Conservation (phyloP, 164 flowering plant species). For the Amborella trichopoda region DNA sequence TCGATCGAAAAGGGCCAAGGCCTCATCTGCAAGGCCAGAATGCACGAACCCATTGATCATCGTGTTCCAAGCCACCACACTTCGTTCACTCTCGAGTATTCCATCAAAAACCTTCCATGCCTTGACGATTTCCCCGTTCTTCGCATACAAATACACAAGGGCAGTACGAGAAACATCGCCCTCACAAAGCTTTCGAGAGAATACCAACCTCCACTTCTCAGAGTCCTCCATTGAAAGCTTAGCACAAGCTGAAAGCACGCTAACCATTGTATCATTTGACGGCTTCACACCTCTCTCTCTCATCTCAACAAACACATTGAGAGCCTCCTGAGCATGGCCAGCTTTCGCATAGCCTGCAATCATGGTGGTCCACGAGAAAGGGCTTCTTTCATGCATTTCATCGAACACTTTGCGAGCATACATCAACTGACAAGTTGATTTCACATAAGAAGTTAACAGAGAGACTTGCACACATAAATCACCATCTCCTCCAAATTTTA, state of each 20-base stretch:
- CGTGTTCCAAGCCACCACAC: constrained; percentile 48
- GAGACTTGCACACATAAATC: constrained; percentile 40
- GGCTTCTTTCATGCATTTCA: constrained; percentile 37
- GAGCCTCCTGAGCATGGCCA: constrained; percentile 27
- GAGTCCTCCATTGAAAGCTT: constrained; percentile 16
- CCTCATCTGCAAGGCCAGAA: constrained; percentile 38
- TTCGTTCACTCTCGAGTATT: constrained; percentile 15
- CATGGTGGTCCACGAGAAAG: constrained; percentile 43
- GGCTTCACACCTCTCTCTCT: constrained; percentile 27
- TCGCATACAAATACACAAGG: constrained; percentile 47
- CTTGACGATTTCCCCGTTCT: constrained; percentile 30
- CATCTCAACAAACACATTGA: constrained; percentile 37
- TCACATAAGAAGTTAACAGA: constrained; percentile 32
- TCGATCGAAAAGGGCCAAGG: constrained; percentile 32
- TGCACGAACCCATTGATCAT: constrained; percentile 42
- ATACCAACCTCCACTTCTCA: constrained; percentile 31
- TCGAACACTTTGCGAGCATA: constrained; percentile 42
- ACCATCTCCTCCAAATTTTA: constrained; percentile 28
- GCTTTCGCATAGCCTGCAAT: constrained; percentile 42
- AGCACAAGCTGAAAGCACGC: constrained; percentile 62
- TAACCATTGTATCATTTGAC: constrained; percentile 47
- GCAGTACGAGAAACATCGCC: constrained; percentile 11
- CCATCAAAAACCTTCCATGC: constrained; percentile 35
- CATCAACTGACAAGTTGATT: constrained; percentile 24
- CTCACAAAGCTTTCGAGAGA: constrained; percentile 8